Conservation (phyloP, 805 yeast genomes). For the Pichia occidentalis region DNA sequence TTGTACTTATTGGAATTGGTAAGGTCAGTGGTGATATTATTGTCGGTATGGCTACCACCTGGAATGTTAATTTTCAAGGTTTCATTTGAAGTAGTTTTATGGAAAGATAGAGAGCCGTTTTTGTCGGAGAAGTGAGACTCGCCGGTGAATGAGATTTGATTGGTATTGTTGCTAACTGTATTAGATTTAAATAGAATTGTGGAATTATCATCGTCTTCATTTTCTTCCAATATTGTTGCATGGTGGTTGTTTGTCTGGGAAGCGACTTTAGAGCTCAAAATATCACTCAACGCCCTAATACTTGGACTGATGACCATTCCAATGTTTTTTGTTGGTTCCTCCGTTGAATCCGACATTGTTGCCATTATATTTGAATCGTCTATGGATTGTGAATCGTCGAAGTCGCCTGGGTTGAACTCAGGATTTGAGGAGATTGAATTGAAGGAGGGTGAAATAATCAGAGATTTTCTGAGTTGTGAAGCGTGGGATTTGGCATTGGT, state of each 20-base stretch:
- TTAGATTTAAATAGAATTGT: too few relatives aligned
- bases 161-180: too few relatives aligned
- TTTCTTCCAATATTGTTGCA: slow-evolving; percentile 12
- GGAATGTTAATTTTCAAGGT: slow-evolving; percentile 11
- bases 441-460: slow-evolving; percentile 30
- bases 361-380: neutral
- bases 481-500: slow-evolving; percentile 25
- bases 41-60: too few relatives aligned
- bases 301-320: slow-evolving; percentile 33
- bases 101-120: slow-evolving; percentile 20
- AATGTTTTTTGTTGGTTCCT: slow-evolving; percentile 27
- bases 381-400: slow-evolving; percentile 2
- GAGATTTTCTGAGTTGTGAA: slow-evolving; percentile 26
- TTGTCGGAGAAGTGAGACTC: slow-evolving; percentile 8
- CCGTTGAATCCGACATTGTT: slow-evolving; percentile 9
- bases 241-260: neutral
- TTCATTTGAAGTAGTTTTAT: slow-evolving; percentile 26
- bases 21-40: too few relatives aligned
- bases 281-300: slow-evolving; percentile 29
- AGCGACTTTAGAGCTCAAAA: slow-evolving; percentile 25
- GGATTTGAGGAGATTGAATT: slow-evolving; percentile 19
- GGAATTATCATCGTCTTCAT: slow-evolving; percentile 9
- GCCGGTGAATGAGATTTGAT: slow-evolving; percentile 4
- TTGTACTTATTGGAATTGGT: too few relatives aligned
- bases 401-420: too few relatives aligned